Conservation (phyloP, 306 rosid species). For the Acacia melanoxylon region DNA sequence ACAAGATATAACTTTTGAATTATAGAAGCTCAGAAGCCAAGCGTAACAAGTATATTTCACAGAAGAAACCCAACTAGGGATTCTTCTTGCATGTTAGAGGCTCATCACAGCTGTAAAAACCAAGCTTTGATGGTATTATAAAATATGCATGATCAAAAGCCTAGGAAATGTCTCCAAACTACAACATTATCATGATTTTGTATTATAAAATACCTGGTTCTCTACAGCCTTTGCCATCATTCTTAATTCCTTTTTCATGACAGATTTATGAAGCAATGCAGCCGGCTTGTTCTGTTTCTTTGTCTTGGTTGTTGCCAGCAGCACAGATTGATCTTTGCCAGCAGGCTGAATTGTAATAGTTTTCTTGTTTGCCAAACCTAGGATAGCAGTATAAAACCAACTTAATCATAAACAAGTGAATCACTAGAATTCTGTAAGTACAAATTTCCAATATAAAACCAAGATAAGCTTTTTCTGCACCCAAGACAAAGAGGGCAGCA, state of each 20-base stretch:
- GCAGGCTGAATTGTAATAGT: slow-evolving; percentile 74
- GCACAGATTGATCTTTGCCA: slow-evolving; percentile 74
- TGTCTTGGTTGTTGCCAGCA: slow-evolving; percentile 82
- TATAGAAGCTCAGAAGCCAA: slow-evolving; percentile 62
- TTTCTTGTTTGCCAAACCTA: slow-evolving; percentile 97
- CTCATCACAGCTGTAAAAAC: slow-evolving; percentile 37
- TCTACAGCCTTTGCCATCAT: slow-evolving; percentile 76
- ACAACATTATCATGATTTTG: background rate
- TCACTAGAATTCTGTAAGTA: background rate
- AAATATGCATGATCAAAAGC: background rate
- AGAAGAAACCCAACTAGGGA: slow-evolving; percentile 28
- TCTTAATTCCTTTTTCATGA: slow-evolving; percentile 81
- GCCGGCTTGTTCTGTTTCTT: slow-evolving; percentile 91
- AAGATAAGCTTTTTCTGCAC: background rate
- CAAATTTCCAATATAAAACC: background rate
- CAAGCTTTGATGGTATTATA: background rate
- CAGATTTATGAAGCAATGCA: slow-evolving; percentile 73
- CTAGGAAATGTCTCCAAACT: background rate
- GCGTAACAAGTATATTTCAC: slow-evolving; percentile 56
- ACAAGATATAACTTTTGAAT: background rate
- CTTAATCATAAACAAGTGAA: background rate
- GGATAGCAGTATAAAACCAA: background rate
- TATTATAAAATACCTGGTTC: slow-evolving; percentile 59
- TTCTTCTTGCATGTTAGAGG: slow-evolving; percentile 53
- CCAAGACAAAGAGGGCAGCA: background rate